Evolutionary conservation across 75 land plant genomes (phyloP).

Genomic region (Larix kaempferi): DNA sequence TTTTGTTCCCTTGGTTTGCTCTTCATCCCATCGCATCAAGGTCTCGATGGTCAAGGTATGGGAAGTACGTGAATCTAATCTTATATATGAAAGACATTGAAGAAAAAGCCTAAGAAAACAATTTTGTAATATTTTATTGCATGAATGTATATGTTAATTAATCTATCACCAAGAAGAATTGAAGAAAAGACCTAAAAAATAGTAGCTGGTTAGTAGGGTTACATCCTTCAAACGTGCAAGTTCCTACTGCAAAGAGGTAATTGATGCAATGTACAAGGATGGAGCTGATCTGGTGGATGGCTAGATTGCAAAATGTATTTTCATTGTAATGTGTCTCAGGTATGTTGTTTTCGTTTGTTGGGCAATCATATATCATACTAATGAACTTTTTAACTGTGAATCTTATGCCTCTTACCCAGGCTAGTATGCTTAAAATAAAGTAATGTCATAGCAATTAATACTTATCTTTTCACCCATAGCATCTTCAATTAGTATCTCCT

Average conservation of each 20-base stretch:
- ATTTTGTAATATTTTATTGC: too few relatives aligned
- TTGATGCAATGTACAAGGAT: neutral
- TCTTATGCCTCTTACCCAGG: neutral
- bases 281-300: neutral
- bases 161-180: too few relatives aligned
- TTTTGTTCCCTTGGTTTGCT: too few relatives aligned
- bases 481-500: constrained; percentile 89
- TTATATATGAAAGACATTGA: too few relatives aligned
- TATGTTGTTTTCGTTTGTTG: neutral
- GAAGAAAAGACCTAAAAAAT: too few relatives aligned
- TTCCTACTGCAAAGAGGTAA: neutral
- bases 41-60: too few relatives aligned
- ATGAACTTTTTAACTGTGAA: neutral
- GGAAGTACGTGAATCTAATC: too few relatives aligned
- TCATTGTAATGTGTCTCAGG: neutral
- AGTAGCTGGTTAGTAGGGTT: neutral
- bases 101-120: too few relatives aligned
- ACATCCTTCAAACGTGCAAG: neutral
- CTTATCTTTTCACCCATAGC: constrained; percentile 90
- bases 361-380: neutral
- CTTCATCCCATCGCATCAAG: too few relatives aligned
- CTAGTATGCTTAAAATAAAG: neutral
- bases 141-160: too few relatives aligned
- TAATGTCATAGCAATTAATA: neutral
- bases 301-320: too few relatives aligned